Conservation (phyloP, 768 basidiomycete species). For the Paxillus ammoniavirescens region DNA sequence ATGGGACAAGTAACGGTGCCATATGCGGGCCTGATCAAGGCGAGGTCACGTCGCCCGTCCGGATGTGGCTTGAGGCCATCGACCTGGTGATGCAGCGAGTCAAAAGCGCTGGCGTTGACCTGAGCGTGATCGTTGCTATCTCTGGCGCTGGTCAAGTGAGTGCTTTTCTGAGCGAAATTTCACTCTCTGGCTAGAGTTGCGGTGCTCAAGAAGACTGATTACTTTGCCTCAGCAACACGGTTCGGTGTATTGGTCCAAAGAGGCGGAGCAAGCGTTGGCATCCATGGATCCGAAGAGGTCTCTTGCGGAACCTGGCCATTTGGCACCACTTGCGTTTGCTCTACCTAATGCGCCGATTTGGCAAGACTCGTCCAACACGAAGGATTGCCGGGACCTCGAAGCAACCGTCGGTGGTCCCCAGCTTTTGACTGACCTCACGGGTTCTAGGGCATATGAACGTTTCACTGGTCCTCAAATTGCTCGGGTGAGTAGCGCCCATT, state of each 20-base stretch:
- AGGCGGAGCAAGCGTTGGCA: constrained; percentile 50
- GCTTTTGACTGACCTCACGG: constrained; percentile 70
- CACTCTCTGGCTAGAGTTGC: neutral
- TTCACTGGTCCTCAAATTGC: constrained; percentile 88
- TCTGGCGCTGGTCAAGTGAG: constrained; percentile 79
- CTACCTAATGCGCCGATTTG: constrained; percentile 74
- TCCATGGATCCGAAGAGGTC: constrained; percentile 49
- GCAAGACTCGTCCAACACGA: constrained; percentile 86
- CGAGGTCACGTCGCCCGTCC: constrained; percentile 77
- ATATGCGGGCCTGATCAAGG: constrained; percentile 62
- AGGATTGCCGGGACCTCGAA: constrained; percentile 71
- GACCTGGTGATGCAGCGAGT: constrained; percentile 71
- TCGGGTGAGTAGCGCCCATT: constrained; percentile 44
- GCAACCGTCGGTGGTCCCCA: constrained; percentile 67
- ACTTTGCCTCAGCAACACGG: constrained; percentile 67
- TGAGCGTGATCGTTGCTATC: constrained; percentile 57
- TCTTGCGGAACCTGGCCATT: constrained; percentile 48
- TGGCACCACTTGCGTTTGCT: constrained; percentile 66
- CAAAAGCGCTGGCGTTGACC: constrained; percentile 56
- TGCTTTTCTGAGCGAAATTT: neutral
- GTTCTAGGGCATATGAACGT: constrained; percentile 82
- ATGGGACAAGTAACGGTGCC: constrained; percentile 66
- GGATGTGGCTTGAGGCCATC: constrained; percentile 84
- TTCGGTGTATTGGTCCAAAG: constrained; percentile 76
- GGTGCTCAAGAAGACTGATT: neutral